Evolutionary conservation across 2,329 filamentous ascomycete species (phyloP).

Genomic region (Thelonectria rubi): DNA sequence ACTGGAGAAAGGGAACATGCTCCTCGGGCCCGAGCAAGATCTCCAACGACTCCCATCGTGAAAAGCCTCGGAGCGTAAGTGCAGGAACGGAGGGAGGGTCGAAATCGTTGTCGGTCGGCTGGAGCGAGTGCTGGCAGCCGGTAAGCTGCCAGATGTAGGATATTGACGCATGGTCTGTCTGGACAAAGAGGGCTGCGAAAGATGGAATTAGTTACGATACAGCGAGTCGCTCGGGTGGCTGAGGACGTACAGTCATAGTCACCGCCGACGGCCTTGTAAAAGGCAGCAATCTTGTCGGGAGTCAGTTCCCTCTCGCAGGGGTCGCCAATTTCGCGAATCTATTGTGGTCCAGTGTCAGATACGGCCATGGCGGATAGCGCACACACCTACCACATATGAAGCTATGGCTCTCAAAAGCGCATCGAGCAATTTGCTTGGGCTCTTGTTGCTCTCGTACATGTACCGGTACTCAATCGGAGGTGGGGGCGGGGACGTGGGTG

Average conservation of each 20-base stretch:
- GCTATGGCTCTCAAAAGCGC: slow-evolving; percentile 75
- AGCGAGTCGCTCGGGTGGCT: neutral
- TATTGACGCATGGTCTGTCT: slow-evolving; percentile 76
- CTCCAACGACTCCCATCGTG: slow-evolving; percentile 93
- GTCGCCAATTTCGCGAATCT: slow-evolving; percentile 69
- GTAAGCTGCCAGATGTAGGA: slow-evolving; percentile 93
- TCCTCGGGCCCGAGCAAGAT: slow-evolving; percentile 87
- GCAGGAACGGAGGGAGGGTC: slow-evolving; percentile 81
- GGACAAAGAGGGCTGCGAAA: slow-evolving; percentile 74
- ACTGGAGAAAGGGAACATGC: slow-evolving; percentile 84
- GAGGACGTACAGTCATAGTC: slow-evolving; percentile 72
- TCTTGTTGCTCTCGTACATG: slow-evolving; percentile 74
- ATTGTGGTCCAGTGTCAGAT: slow-evolving; percentile 30
- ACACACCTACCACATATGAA: slow-evolving; percentile 70
- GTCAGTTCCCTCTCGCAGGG: slow-evolving; percentile 62
- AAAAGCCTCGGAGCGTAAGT: slow-evolving; percentile 84
- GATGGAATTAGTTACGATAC: slow-evolving; percentile 18
- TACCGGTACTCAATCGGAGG: slow-evolving; percentile 64
- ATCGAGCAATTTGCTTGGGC: slow-evolving; percentile 72
- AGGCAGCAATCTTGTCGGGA: slow-evolving; percentile 76
- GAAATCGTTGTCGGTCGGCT: slow-evolving; percentile 78
- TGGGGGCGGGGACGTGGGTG: slow-evolving; percentile 38
- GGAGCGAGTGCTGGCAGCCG: slow-evolving; percentile 88
- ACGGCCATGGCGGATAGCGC: slow-evolving; percentile 2
- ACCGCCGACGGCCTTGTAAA: slow-evolving; percentile 78